Evolutionary conservation across 495 filamentous ascomycete genomes (phyloP), one percentile per base, ranked within the genome.

Genomic region (Pseudomonodictys pantanalensis): DNA sequence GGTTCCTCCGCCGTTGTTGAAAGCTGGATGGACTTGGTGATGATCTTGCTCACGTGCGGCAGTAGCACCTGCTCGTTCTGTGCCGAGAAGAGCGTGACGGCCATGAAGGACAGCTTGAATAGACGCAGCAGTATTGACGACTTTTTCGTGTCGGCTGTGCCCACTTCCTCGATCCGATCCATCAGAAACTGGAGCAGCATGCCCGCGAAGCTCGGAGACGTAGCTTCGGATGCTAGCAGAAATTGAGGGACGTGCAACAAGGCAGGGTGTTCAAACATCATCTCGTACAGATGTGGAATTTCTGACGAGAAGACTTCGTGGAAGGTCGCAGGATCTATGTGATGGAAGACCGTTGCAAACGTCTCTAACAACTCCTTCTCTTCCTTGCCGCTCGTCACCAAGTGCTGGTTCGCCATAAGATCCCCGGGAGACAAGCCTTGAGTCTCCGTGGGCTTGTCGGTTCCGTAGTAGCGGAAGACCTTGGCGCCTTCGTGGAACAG

Each of bases 101-200:
- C 95, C 95, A 99, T 99, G 76, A 99, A 99, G 3, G 91, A 95
- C 42, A 99, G 78, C 75, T 99, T 99, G 79, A 99, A 99, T 49
- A 99, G 85, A 42, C 95, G 84, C 15, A 99, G 78, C 9, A 99
- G 77, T 51, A 97, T 93, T 46, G 91, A 91, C 0, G 92, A 91
- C 72, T 90, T 92, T 56, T 87, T 89, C 46, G 89, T 86, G 70
- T 97, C 90, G 11, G 86, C 86, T 0, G 90, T 95, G 32, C 95
- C 95, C 39, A 99, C 90, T 62, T 97, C 90, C 57, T 93, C 86
- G 52, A 99, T 95, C 25, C 88, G 85, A 68, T 91, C 88, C 93
- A 99, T 97, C 45, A 99, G 78, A 67, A 97, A 97, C 68, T 92
- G 89, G 33, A 99, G 75, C 9, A 97, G 85, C 93, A 99, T 97